These are phyloP conservation scores for Pyrus hybrid DNA, from an alignment of 331 rosid species.

Conservation along the genomic window DNA sequence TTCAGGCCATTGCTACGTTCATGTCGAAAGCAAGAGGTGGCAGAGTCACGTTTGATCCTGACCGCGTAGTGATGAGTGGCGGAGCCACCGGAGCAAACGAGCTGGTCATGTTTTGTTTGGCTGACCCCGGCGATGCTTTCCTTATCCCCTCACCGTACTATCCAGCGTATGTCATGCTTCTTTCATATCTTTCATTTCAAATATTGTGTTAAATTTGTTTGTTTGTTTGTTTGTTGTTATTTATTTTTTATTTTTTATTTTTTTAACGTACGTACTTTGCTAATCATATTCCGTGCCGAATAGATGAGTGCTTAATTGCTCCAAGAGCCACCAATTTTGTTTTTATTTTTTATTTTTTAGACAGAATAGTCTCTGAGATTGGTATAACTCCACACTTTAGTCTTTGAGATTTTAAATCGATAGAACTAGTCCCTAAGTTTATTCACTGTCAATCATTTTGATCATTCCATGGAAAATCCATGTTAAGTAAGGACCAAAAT, in stretches of 20 bases:
- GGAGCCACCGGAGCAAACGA: conserved; percentile 99
- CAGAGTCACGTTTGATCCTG: conserved; percentile 56
- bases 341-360: not conserved
- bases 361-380: too few relatives aligned
- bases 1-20: conserved; percentile 68
- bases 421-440: too few relatives aligned
- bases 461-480: too few relatives aligned
- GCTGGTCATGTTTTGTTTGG: conserved; percentile 70
- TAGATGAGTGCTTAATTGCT: not conserved
- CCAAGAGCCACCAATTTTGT: not conserved
- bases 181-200: not conserved
- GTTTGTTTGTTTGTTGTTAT: too few relatives aligned
- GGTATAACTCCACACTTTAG: too few relatives aligned
- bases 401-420: too few relatives aligned
- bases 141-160: conserved; percentile 83
- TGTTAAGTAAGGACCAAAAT: too few relatives aligned
- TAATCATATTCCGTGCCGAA: not conserved
- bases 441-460: too few relatives aligned
- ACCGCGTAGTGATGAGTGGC: conserved; percentile 77
- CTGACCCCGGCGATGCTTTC: conserved; percentile 85
- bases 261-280: not conserved
- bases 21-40: conserved; percentile 85
- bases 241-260: too few relatives aligned
- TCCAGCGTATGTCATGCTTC: conserved; percentile 55
- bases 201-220: not conserved